A percentile compares a stretch with the other conserved stretches of the same genome.
Conservation (phyloP, 805 yeast genomes). For the Pichia exigua region DNA sequence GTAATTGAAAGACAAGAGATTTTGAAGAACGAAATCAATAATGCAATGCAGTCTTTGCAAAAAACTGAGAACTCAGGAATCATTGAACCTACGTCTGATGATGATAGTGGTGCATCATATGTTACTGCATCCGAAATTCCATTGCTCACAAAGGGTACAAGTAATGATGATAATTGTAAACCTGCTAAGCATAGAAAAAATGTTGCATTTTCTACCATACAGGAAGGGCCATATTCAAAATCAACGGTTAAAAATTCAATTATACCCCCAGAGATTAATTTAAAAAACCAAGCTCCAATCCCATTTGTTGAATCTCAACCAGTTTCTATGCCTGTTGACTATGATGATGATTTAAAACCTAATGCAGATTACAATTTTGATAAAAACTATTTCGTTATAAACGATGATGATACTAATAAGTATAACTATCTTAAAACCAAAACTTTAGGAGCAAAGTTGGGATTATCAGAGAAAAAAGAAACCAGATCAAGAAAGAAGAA, state of each 20-base stretch:
- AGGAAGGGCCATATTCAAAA: not conserved
- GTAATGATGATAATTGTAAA: not conserved
- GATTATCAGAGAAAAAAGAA: slow-evolving; percentile 12
- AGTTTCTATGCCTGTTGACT: slow-evolving; percentile 1
- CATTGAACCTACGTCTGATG: not conserved
- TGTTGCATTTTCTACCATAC: not conserved
- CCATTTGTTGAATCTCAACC: not conserved
- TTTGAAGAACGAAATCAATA: slow-evolving; percentile 2
- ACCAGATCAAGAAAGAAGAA: slow-evolving; percentile 13
- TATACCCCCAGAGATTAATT: not conserved
- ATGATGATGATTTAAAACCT: slow-evolving; percentile 9
- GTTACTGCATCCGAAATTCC: slow-evolving; percentile 1
- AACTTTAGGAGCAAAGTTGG: slow-evolving; percentile 7
- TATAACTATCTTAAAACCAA: slow-evolving; percentile 7
- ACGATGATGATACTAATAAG: slow-evolving; percentile 3
- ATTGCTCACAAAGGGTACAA: not conserved
- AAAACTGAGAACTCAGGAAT: not conserved
- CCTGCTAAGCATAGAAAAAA: not conserved
- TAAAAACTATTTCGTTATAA: slow-evolving; percentile 10
- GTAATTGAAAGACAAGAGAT: slow-evolving; percentile 3
- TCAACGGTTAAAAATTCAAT: not conserved
- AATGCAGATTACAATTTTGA: slow-evolving; percentile 3
- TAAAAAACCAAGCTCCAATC: not conserved
- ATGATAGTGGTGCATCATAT: not conserved
- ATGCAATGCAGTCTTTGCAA: slow-evolving; percentile 3